Percentiles rank a stretch among this genome's conserved stretches.
These are phyloP conservation scores for Boletus edulis DNA, from an alignment of 768 basidiomycete species.

Conservation along the genomic window DNA sequence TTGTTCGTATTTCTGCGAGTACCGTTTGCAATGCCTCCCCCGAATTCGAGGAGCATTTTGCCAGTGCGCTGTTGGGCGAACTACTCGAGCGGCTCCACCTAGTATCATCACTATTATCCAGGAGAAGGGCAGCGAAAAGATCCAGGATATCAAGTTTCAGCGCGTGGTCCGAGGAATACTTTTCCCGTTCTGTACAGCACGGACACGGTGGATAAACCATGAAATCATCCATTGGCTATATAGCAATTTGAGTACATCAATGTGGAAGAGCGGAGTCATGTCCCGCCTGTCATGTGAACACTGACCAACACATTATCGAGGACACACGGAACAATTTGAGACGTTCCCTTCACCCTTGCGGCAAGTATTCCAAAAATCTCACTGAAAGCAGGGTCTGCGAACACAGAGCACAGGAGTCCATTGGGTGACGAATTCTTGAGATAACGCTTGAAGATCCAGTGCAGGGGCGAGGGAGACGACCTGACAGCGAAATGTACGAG, in stretches of 20 bases:
- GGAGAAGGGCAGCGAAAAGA: slow-evolving; percentile 40
- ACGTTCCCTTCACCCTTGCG: slow-evolving; percentile 9
- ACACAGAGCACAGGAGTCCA: slow-evolving; percentile 15
- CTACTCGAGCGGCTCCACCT: neutral
- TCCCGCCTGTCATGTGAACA: slow-evolving; percentile 18
- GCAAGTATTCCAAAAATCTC: slow-evolving; percentile 11
- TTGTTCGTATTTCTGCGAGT: slow-evolving; percentile 17
- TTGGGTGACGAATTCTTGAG: slow-evolving; percentile 11
- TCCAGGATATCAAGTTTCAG: slow-evolving; percentile 42
- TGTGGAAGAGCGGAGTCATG: slow-evolving; percentile 8
- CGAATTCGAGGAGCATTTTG: slow-evolving; percentile 10
- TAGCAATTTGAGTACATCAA: slow-evolving; percentile 22
- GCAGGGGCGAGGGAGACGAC: slow-evolving; percentile 9
- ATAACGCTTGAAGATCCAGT: slow-evolving; percentile 23
- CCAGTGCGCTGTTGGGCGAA: neutral
- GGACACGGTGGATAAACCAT: slow-evolving; percentile 38
- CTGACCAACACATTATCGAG: slow-evolving; percentile 29
- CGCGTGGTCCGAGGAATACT: slow-evolving; percentile 28
- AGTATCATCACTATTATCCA: slow-evolving; percentile 32
- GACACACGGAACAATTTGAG: slow-evolving; percentile 3
- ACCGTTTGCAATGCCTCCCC: slow-evolving; percentile 22
- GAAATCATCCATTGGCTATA: slow-evolving; percentile 53
- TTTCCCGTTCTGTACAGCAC: slow-evolving; percentile 22
- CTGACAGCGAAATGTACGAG: slow-evolving; percentile 29
- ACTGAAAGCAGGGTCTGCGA: slow-evolving; percentile 16